Evolutionary conservation across 176 grass and related monocot genomes (phyloP), one percentile per base, ranked within the genome.

Genomic region (Elymus sibiricus): DNA sequence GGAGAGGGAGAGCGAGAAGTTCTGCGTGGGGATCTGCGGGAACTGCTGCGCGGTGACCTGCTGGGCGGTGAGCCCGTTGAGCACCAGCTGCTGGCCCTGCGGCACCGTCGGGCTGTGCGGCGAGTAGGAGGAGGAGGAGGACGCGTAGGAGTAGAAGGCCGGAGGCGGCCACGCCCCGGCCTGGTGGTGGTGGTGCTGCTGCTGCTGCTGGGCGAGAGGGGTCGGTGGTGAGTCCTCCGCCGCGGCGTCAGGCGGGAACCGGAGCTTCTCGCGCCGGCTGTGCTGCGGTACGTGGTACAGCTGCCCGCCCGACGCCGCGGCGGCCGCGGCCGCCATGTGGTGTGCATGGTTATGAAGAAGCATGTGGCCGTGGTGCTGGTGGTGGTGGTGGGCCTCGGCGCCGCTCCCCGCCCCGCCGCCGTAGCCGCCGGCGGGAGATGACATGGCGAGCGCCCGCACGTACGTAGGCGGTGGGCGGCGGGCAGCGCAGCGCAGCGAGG

Each of bases 241-340:
- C 25, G 35, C 76, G 15, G 75, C 88, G 31, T 99, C 97, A 6
- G 81, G 80, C 8, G 85, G 92, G 83, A 91, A 99, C 5, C 97
- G 94, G 13, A 99, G 97, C 89, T 99, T 97, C 97, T 97, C 97
- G 51, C 97, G 88, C 1, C 97, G 90, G 84, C 97, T 97, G 90
- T 94, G 97, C 72, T 97, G 92, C 44, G 97, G 92, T 51, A 99
- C 92, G 87, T 99, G 94, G 88, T 92, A 99, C 16, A 93, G 81
- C 87, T 96, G 91, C 49, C 43, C 89, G 25, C 7, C 63, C 74
- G 69, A 79, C 61, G 72, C 72, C 4, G 72, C 72, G 14, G 59
- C 66, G 16, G 69, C 81, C 40, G 24, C 74, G 0, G 64, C 55
- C 5, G 85, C 68, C 60, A 77, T 40, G 82, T 91, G 89, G 55